phyloP scores from a whole-genome alignment of 495 filamentous ascomycete genomes.

The Hypoxylon crocopeplum region DNA sequence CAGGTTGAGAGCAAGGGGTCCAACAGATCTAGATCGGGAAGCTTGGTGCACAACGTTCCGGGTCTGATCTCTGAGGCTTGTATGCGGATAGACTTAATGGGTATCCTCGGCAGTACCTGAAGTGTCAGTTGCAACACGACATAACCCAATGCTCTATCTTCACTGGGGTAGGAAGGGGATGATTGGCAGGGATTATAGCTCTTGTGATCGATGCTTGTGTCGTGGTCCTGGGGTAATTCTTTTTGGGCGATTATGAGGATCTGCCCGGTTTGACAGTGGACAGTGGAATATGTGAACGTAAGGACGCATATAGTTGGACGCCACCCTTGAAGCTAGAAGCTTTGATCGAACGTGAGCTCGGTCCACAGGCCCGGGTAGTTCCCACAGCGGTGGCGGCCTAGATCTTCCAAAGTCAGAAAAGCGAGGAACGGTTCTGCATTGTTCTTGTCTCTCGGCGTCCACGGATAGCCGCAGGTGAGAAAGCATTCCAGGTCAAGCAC shows the following conservation, averaged over 20 bases:
- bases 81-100: constrained; percentile 9
- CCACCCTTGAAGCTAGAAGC: constrained; percentile 39
- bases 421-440: constrained; percentile 7
- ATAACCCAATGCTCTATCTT: constrained; percentile 3
- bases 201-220: constrained; percentile 17
- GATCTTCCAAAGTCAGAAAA: constrained; percentile 6
- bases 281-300: constrained; percentile 22
- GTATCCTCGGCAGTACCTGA: constrained; percentile 23
- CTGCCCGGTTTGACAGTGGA: constrained; percentile 9
- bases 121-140: constrained; percentile 25
- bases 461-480: constrained; percentile 17
- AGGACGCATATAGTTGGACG: constrained; percentile 28
- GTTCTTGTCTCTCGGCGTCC: constrained; percentile 10
- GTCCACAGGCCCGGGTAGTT: constrained; percentile 22
- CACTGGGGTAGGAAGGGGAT: constrained; percentile 12
- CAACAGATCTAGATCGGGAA: constrained; percentile 20
- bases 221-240: constrained; percentile 4
- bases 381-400: constrained; percentile 7
- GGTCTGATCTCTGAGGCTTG: constrained; percentile 7
- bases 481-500: constrained; percentile 4
- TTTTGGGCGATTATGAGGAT: constrained; percentile 12
- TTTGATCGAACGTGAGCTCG: constrained; percentile 33
- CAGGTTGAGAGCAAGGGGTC: constrained; percentile 24
- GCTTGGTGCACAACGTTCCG: constrained; percentile 17
- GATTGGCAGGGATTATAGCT: constrained; percentile 5